Base-by-base conservation (phyloP, 2,329 filamentous ascomycete species). In the Penicillium sp. region DNA sequence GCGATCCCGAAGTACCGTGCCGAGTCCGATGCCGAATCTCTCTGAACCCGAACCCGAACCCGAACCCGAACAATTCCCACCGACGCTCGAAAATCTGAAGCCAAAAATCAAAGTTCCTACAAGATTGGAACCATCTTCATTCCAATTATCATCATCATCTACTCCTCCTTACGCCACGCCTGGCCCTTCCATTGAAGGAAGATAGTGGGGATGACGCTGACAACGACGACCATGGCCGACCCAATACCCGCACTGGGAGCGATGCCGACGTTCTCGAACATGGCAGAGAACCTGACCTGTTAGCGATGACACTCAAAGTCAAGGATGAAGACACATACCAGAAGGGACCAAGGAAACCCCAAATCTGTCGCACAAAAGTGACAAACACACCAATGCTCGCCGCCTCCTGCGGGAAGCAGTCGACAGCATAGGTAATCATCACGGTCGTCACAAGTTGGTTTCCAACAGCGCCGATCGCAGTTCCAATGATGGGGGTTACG, bases 361-460 rank as follows among this genome's bases (percentile, higher is more conserved):
- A 73, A 3, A 69, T 68, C 45, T 64, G 69, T 24, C 83, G 76
- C 3, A 86, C 77, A 58, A 86, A 78, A 3, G 78, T 84, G 64
- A 87, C 77, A 57, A 85, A 85, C 0, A 86, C 83, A 14, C 84
- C 84, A n/a, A 87, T 76, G 48, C 78, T 80, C 2, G 78, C 80
- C 1, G 82, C 77, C 50, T 86, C 79, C 36, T 81, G 73, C 0
- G 75, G 77, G 61, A 83, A 81, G 61, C 81, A 83, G 62, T 87
- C 84, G 3, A 87, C 78, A 0, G 83, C 79, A 64, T 72, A 87
- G 0, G 84, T 87, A 50, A 85, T 80, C 54, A 85, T 67, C 1
- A 86, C 80, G 0, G 84, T 87, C 2, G 84, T 86, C 22, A 87
- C 77, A 29, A 87, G 79, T 67, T 87, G 84, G 58, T 85, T 86